Base-by-base conservation (phyloP, 2,329 filamentous ascomycete species). In the Fusarium virguliforme region DNA sequence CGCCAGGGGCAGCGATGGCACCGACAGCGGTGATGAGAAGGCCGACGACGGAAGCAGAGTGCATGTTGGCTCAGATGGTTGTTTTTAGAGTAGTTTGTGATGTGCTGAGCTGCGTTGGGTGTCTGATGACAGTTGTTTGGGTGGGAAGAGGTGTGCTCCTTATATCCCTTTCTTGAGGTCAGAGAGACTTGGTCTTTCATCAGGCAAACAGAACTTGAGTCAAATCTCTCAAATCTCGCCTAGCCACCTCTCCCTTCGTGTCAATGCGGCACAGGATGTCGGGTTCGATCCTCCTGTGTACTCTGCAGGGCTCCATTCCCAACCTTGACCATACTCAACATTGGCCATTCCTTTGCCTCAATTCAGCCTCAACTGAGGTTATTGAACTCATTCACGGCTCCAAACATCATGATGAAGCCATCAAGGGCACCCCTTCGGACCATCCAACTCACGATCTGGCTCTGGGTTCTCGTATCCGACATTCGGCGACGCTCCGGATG, bases 51-150 rank as follows among this genome's bases (percentile, higher is more conserved):
- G 64, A 15, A 35, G 58, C 26, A 51, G 69, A 40, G 40, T 72
- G 43, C 70, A 73, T 73, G 13, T 72, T 68, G 59, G 22, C 22
- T 24, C 22, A 24, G 22, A 28, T n/a, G 37, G 61, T 70, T 64
- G 24, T 8, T 66, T 59, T 55, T 43, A 51, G 26, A 48, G 53
- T 68, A 56, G 60, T 24, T 24, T 24, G 22, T 24, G 22, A 24
- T 24, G 22, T 24, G 30, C 24, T 67, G 57, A 40, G 37, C 18
- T 48, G 34, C 55, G 64, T 46, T 62, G 28, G 48, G 32, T 58
- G 64, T 48, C 41, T 68, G 66, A 63, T 62, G 68, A 63, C 48
- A 40, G 8, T 30, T 37, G 32, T n/a, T 50, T 15, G 22, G 53
- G 9, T 22, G 22, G 28, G 60, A 38, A 51, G 6, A 4, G 15